phyloP scores from a whole-genome alignment of 345 rosid genomes.

The Eucalyptus dawsonii region DNA sequence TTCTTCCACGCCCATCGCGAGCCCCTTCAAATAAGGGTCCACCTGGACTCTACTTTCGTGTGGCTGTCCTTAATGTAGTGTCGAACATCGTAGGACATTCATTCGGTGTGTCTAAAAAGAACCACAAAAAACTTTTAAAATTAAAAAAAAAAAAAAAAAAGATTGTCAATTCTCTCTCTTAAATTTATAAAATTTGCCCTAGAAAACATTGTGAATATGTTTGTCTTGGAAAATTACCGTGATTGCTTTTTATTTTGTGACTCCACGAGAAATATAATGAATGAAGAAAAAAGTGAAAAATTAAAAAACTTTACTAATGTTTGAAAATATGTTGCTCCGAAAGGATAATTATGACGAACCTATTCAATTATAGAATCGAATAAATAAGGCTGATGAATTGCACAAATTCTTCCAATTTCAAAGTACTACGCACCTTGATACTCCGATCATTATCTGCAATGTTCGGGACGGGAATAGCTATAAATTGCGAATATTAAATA shows the following conservation, averaged over 20 bases:
- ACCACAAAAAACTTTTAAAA: not conserved
- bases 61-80: not conserved
- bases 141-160: not conserved
- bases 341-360: fast-evolving
- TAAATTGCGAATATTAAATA: not conserved
- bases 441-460: not conserved
- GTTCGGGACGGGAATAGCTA: not conserved
- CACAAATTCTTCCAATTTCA: too few species aligned
- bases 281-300: not conserved
- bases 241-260: not conserved
- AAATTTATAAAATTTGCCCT: not conserved
- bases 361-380: not conserved
- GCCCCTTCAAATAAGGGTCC: not conserved
- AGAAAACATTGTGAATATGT: not conserved
- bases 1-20: not conserved
- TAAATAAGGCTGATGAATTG: not conserved
- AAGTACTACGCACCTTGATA: not conserved
- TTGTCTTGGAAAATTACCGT: fast-evolving
- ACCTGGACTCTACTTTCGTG: not conserved
- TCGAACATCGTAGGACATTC: not conserved
- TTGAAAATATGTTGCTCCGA: not conserved
- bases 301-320: not conserved
- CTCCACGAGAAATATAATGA: not conserved
- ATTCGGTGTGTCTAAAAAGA: not conserved
- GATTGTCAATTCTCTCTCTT: not conserved